Base-by-base conservation (phyloP, 192 early-diverging fungal species). In the Backusella circina region DNA sequence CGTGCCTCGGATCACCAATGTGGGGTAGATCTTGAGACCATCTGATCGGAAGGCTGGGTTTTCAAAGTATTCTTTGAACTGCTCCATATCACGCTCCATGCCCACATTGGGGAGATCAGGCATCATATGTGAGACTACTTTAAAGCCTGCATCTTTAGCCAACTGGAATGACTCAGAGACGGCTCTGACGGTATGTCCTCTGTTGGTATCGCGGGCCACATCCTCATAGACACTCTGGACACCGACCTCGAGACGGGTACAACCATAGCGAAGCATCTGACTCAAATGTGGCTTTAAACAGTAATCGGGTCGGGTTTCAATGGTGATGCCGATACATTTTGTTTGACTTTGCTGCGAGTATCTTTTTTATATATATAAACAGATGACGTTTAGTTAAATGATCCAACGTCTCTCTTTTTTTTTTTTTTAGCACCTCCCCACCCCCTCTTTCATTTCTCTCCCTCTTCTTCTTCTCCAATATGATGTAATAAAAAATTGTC, bases 61-160 rank as follows among this genome's bases (percentile, higher is more conserved):
- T 81, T 99, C 98, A 90, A 99, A 99, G 76, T 91, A 92, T 80
- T 94, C 94, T 75, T 97, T 97, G 83, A 99, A 99, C 84, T 99
- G 98, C 72, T 98, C 98, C 67, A 99, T 89, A 75, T 99, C 98
- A 35, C 98, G 91, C 83, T 99, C 97, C 96, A 99, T 99, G 18
- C 97, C 97, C 12, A 99, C 97, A 77, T 99, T 99, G 2, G 98
- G 97, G 70, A 99, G 84, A 86, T 99, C 97, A 10, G 98, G 98
- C 98, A 99, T 99, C 98, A 99, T 99, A 74, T 99, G 98, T 16
- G 97, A 91, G 10, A 99, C 98, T 0, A 99, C 93, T 79, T 99
- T 99, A 87, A 96, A 99, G 12, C 98, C 98, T 21, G 96, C 93
- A 76, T 99, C 98, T 83, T 99, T 99, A 72, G 94, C 93, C 67